Evolutionary conservation across 2,329 filamentous ascomycete species (phyloP).

Genomic region (Chaetomiaceae sp.): DNA sequence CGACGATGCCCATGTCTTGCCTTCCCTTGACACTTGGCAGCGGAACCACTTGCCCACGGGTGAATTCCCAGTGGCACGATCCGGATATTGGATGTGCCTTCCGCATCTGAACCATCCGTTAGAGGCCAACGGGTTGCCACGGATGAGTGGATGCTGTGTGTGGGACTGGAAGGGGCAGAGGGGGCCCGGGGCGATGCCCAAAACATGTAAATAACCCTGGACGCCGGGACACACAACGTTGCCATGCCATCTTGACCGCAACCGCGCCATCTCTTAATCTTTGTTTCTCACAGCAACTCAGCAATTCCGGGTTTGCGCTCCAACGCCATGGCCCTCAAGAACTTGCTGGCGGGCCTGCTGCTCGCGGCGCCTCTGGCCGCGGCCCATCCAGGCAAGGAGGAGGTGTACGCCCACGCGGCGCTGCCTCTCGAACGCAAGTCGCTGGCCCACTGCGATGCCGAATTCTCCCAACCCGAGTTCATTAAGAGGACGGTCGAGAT

Average conservation of each 20-base stretch:
- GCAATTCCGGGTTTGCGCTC: background rate
- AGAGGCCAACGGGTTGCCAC: background rate
- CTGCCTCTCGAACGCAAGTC: conserved; percentile 25
- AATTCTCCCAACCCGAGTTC: conserved; percentile 26
- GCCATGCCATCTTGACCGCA: conserved; percentile 7
- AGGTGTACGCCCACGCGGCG: conserved; percentile 22
- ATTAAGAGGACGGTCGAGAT: conserved; percentile 25
- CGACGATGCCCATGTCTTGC: too few species aligned
- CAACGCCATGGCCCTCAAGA: conserved; percentile 24
- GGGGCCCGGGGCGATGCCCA: background rate
- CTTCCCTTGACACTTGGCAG: background rate
- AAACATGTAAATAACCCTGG: background rate
- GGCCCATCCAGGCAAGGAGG: conserved; percentile 26
- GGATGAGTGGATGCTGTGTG: too few species aligned
- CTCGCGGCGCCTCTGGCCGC: conserved; percentile 22
- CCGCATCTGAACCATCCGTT: background rate
- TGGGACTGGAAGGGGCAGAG: too few species aligned
- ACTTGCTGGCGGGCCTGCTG: conserved; percentile 19
- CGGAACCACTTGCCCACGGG: conserved; percentile 5
- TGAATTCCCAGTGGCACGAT: conserved; percentile 18
- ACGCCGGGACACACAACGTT: background rate
- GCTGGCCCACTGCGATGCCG: conserved; percentile 26
- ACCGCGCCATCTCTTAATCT: background rate
- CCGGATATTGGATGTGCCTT: conserved; percentile 19
- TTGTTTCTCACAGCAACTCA: background rate